A percentile compares a stretch with the other conserved stretches of the same genome.
Evolutionary conservation across 352 stramenopile genomes (phyloP).

Genomic region (Blastocystis sp.): DNA sequence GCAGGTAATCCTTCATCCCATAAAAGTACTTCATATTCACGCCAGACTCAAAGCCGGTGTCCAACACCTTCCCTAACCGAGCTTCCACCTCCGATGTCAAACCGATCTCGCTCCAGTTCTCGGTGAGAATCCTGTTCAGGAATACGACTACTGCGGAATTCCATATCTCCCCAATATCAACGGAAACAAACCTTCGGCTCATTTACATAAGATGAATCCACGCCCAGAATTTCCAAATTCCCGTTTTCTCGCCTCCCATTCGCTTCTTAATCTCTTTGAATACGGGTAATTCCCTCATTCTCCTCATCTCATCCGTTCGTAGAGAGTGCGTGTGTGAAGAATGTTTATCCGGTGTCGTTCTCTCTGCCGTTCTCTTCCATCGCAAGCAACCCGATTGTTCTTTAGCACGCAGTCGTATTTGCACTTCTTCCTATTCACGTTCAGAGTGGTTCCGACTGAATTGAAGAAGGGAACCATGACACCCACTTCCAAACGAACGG

Average conservation of each 20-base stretch:
- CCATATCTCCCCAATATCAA: not conserved
- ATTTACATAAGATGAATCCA: not conserved
- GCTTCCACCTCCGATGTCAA: not conserved
- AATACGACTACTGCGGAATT: not conserved
- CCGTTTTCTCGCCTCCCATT: not conserved
- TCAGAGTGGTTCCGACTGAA: not conserved
- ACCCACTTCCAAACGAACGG: conserved; percentile 74
- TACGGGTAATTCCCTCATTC: not conserved
- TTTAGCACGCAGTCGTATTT: not conserved
- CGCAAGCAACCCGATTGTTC: not conserved
- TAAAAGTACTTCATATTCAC: conserved; percentile 14
- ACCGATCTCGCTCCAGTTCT: not conserved
- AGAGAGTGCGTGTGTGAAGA: not conserved
- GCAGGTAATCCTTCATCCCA: not conserved
- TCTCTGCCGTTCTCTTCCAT: not conserved
- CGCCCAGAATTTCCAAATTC: not conserved
- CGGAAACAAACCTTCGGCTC: not conserved
- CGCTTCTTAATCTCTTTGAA: not conserved
- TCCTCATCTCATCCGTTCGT: not conserved
- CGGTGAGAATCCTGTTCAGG: not conserved
- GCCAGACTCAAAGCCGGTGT: not conserved
- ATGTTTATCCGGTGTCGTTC: not conserved
- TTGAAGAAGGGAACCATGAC: conserved; percentile 57
- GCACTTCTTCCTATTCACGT: not conserved
- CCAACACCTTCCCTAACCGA: not conserved